phyloP scores from a whole-genome alignment of 768 basidiomycete genomes.

The Leccinum boreale region DNA sequence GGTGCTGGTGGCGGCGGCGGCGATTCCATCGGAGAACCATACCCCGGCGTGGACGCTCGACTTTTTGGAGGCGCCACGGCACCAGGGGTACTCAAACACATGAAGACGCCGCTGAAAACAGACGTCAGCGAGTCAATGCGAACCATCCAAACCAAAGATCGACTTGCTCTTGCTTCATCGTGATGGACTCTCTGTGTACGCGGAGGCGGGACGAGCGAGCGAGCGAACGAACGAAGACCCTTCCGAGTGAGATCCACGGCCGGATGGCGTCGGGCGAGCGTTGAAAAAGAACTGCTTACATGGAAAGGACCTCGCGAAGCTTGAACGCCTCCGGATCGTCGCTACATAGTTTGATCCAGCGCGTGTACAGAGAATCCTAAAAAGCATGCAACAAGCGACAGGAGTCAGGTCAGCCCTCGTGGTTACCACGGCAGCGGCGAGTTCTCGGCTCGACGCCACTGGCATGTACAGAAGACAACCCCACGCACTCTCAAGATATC shows the following conservation, averaged over 20 bases:
- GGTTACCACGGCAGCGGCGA: not conserved
- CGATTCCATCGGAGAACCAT: not conserved
- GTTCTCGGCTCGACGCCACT: no score
- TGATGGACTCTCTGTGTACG: constrained; percentile 19
- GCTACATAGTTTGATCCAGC: constrained; percentile 25
- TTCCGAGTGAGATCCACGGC: constrained; percentile 8
- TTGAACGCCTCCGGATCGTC: constrained; percentile 21
- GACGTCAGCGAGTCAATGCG: constrained; percentile 10
- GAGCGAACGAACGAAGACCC: not conserved
- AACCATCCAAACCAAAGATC: not conserved
- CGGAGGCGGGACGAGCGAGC: no score
- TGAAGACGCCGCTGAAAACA: constrained; percentile 10
- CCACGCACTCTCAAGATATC: constrained; percentile 6
- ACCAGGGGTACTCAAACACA: constrained; percentile 10
- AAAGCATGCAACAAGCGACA: not conserved
- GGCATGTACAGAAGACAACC: no score
- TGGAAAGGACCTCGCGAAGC: constrained; percentile 27
- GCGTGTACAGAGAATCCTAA: constrained; percentile 23
- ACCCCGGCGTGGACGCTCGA: not conserved
- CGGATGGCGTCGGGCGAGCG: not conserved
- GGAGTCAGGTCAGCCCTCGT: not conserved
- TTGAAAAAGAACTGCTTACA: constrained; percentile 14
- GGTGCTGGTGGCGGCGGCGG: not conserved
- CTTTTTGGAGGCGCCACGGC: not conserved
- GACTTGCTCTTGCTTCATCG: constrained; percentile 23